Conservation (phyloP, 257 asterid species). For the Penstemon eatonii region DNA sequence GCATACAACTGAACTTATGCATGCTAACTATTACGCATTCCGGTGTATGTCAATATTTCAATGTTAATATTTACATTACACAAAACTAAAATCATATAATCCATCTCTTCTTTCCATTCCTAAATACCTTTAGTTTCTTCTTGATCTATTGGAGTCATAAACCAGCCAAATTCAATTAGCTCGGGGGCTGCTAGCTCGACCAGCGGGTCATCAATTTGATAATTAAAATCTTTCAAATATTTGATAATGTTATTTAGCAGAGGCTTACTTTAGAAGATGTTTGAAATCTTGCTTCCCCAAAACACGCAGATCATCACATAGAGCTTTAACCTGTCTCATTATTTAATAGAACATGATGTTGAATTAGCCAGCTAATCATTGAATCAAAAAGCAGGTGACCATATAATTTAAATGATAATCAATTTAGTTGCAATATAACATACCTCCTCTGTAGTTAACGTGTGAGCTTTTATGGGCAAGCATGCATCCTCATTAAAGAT, state of each 20-base stretch:
- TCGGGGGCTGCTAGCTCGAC: conserved; percentile 58
- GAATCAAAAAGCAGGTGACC: neutral
- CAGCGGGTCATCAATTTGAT: too few species aligned
- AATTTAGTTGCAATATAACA: neutral
- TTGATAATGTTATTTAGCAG: neutral
- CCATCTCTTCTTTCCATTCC: conserved; percentile 23
- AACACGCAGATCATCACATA: conserved; percentile 85
- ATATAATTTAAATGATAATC: neutral
- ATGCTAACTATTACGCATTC: conserved; percentile 29
- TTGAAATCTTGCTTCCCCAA: conserved; percentile 90
- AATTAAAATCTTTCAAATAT: neutral
- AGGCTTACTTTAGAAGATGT: conserved; percentile 74
- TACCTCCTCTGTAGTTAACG: conserved; percentile 17
- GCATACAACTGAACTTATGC: conserved; percentile 38
- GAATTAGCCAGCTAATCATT: neutral
- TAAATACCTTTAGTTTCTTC: conserved; percentile 15
- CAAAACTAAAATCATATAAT: conserved; percentile 27
- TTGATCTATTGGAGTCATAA: conserved; percentile 14
- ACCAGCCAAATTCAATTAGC: conserved; percentile 50
- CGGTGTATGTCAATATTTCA: conserved; percentile 24
- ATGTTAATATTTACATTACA: conserved; percentile 51
- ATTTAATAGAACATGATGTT: conserved; percentile 20
- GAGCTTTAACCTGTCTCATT: conserved; percentile 63
- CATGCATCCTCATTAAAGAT: conserved; percentile 65
- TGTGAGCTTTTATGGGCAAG: conserved; percentile 64